Evolutionary conservation across 2,329 filamentous ascomycete species (phyloP).

Genomic region (Simplicillium sp.): DNA sequence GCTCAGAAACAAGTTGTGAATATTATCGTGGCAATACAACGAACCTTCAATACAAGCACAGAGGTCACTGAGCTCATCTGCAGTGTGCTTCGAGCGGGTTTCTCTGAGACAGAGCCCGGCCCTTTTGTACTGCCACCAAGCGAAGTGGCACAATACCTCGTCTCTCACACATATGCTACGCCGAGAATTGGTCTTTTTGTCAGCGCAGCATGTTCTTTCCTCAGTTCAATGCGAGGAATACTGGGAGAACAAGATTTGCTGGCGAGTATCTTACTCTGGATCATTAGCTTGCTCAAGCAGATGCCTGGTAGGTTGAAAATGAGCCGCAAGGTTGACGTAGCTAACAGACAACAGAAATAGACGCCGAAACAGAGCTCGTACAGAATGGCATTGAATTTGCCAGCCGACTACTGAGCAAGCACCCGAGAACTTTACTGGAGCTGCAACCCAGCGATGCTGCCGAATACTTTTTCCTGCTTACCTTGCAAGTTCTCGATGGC

Average conservation of each 20-base stretch:
- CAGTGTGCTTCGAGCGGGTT: slow-evolving; percentile 61
- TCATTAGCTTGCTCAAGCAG: slow-evolving; percentile 50
- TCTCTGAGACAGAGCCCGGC: slow-evolving; percentile 63
- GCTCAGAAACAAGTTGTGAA: slow-evolving; percentile 38
- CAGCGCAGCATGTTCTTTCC: slow-evolving; percentile 61
- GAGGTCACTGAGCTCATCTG: slow-evolving; percentile 68
- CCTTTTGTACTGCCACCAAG: slow-evolving; percentile 66
- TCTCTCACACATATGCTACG: slow-evolving; percentile 46
- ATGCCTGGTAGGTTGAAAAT: slow-evolving; percentile 41
- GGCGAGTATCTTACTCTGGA: slow-evolving; percentile 48
- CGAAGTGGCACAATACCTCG: slow-evolving; percentile 58
- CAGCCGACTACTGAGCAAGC: slow-evolving; percentile 51
- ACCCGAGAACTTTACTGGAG: slow-evolving; percentile 50
- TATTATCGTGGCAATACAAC: slow-evolving; percentile 36
- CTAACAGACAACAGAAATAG: slow-evolving; percentile 38
- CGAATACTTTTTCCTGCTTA: slow-evolving; percentile 62
- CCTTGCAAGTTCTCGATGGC: slow-evolving; percentile 59
- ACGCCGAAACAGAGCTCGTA: slow-evolving; percentile 63
- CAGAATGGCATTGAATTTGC: slow-evolving; percentile 68
- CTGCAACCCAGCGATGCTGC: slow-evolving; percentile 46
- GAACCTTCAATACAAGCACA: slow-evolving; percentile 45
- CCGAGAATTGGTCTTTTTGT: slow-evolving; percentile 61
- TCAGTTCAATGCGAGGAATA: slow-evolving; percentile 44
- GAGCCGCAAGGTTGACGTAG: neutral
- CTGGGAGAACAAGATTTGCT: slow-evolving; percentile 37